These are phyloP conservation scores for Penicillium arizonense DNA, from an alignment of 495 filamentous ascomycete genomes.

Conservation along the genomic window DNA sequence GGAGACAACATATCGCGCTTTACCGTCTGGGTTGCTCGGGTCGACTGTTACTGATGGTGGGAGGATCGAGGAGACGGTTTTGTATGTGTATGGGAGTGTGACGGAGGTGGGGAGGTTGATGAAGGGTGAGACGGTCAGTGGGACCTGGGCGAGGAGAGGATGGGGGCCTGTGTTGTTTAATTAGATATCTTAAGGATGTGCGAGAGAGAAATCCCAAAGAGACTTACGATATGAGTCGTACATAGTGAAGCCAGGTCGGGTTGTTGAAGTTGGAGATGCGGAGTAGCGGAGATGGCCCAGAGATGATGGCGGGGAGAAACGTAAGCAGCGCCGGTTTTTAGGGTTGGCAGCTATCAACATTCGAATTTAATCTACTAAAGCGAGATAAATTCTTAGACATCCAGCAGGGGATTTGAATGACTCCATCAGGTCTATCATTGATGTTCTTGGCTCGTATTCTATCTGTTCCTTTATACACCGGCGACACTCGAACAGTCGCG, in stretches of 20 bases:
- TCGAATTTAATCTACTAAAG: too few species aligned
- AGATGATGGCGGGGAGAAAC: neutral
- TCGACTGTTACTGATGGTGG: conserved; percentile 71
- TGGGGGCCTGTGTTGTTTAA: conserved; percentile 60
- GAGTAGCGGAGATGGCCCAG: conserved; percentile 5
- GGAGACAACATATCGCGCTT: conserved; percentile 71
- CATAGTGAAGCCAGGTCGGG: conserved; percentile 20
- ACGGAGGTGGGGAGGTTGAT: conserved; percentile 85
- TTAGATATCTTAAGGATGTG: conserved; percentile 13
- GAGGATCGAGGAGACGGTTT: conserved; percentile 77
- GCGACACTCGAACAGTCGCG: too few species aligned
- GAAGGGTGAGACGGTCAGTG: conserved; percentile 91
- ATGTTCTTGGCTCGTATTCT: too few species aligned
- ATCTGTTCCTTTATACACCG: too few species aligned
- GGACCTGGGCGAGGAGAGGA: conserved; percentile 86
- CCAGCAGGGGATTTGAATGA: too few species aligned
- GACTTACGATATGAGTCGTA: conserved; percentile 46
- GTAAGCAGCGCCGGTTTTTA: too few species aligned
- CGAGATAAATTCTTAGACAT: too few species aligned
- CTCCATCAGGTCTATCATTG: too few species aligned
- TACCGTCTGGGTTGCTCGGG: conserved; percentile 36
- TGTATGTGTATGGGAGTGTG: conserved; percentile 95
- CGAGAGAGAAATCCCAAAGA: neutral
- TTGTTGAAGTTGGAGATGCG: conserved; percentile 1
- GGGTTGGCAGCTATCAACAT: neutral